phyloP scores from a whole-genome alignment of 768 basidiomycete genomes.

The Tricholomella constricta region DNA sequence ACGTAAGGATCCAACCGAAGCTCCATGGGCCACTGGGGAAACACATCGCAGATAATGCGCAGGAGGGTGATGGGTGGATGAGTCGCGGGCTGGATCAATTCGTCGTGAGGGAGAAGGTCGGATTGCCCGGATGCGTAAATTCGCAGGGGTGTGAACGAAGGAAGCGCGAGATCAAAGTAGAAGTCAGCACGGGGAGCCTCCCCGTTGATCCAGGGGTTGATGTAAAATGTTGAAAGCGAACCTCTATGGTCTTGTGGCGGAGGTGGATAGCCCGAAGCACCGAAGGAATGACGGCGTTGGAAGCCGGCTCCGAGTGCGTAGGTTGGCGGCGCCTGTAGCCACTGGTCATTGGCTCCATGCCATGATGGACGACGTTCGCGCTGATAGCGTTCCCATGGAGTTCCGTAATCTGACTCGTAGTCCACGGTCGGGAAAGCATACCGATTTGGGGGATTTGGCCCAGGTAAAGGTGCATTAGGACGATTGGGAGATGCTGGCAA shows the following conservation, averaged over 20 bases:
- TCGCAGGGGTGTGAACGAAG: constrained; percentile 46
- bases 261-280: constrained; percentile 25
- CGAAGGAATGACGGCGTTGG: constrained; percentile 13
- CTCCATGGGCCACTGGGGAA: constrained; percentile 65
- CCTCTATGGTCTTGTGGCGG: background rate
- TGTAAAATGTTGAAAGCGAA: constrained; percentile 16
- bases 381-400: background rate
- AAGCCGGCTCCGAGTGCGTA: background rate
- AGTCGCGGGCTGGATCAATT: constrained; percentile 55
- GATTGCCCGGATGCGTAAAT: constrained; percentile 41
- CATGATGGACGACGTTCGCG: constrained; percentile 12
- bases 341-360: constrained; percentile 2
- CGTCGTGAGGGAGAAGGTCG: constrained; percentile 39
- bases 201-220: constrained; percentile 59
- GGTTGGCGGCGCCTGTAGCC: background rate
- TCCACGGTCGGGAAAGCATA: constrained; percentile 1
- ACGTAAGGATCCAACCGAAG: constrained; percentile 39
- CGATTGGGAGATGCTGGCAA: constrained; percentile 6
- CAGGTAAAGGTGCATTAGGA: background rate
- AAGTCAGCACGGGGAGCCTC: constrained; percentile 47
- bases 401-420: background rate
- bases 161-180: constrained; percentile 56
- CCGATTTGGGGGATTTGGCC: background rate
- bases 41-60: constrained; percentile 55
- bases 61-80: constrained; percentile 55